Conservation (phyloP, 805 yeast species). For the Grigorovia yakushimaensis region DNA sequence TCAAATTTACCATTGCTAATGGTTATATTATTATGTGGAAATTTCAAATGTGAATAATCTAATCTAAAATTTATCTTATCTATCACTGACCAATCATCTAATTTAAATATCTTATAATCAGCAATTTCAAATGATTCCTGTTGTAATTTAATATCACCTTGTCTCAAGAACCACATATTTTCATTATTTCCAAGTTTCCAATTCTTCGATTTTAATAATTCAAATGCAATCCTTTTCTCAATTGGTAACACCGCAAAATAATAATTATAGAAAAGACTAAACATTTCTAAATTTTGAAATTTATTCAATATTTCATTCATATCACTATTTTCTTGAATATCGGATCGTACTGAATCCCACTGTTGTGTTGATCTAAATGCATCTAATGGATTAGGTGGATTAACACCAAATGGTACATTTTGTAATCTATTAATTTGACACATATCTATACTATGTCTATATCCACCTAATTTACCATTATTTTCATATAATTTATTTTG, state of each 20-base stretch:
- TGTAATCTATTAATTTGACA: constrained; percentile 20
- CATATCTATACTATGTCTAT: constrained; percentile 21
- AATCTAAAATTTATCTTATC: constrained; percentile 35
- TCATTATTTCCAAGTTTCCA: constrained; percentile 31
- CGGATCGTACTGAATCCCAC: constrained; percentile 25
- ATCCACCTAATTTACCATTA: constrained; percentile 22
- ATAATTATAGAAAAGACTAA: constrained; percentile 36
- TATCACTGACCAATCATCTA: constrained; percentile 34
- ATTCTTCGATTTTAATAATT: constrained; percentile 28
- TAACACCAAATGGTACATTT: constrained; percentile 20
- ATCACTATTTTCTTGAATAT: constrained; percentile 7
- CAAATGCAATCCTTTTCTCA: constrained; percentile 32
- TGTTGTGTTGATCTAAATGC: constrained; percentile 28
- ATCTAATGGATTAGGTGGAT: constrained; percentile 29
- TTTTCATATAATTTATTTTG: constrained; percentile 14
- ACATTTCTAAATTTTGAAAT: constrained; percentile 25
- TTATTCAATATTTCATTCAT: constrained; percentile 15
- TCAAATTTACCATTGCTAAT: neutral
- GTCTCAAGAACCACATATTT: constrained; percentile 33
- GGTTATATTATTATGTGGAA: neutral
- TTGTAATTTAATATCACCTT: constrained; percentile 30
- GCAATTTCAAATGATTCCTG: constrained; percentile 35
- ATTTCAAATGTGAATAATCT: constrained; percentile 25
- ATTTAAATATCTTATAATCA: constrained; percentile 36
- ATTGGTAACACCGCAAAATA: constrained; percentile 35